phyloP scores from a whole-genome alignment of 2,329 filamentous ascomycete species.

The Sporothrix protearum region DNA sequence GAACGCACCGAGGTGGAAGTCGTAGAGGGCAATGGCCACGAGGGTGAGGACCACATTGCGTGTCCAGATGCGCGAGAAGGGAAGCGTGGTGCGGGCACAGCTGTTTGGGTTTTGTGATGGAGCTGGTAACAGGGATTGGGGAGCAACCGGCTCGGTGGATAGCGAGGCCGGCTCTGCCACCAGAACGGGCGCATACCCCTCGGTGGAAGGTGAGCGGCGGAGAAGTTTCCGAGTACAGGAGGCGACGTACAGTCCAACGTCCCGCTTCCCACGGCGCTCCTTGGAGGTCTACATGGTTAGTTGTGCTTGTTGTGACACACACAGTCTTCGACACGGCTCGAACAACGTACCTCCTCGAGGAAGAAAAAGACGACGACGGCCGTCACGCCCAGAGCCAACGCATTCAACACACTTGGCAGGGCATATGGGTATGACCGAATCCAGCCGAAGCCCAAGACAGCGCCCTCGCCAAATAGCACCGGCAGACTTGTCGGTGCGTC shows the following conservation, averaged over 20 bases:
- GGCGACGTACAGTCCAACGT: conserved; percentile 41
- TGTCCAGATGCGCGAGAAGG: conserved; percentile 46
- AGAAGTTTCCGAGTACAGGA: conserved; percentile 6
- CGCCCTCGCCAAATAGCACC: conserved; percentile 57
- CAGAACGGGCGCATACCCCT: conserved; percentile 12
- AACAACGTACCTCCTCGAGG: conserved; percentile 67
- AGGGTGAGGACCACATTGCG: conserved; percentile 52
- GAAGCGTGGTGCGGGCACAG: conserved; percentile 29
- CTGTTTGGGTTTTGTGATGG: background rate
- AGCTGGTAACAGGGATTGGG: background rate
- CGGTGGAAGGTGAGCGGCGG: background rate
- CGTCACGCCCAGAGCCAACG: conserved; percentile 53
- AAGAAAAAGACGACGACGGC: conserved; percentile 57
- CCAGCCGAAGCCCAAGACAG: conserved; percentile 59
- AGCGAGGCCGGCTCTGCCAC: background rate
- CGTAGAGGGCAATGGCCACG: conserved; percentile 63
- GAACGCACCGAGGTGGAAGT: conserved; percentile 67
- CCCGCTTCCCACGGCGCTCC: conserved; percentile 45
- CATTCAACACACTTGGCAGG: conserved; percentile 59
- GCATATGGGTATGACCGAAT: conserved; percentile 65
- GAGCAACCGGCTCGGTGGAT: background rate
- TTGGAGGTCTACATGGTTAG: conserved; percentile 42
- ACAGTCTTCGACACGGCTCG: conserved; percentile 25
- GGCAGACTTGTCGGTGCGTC: conserved; percentile 63
- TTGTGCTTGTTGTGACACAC: background rate